Evolutionary conservation across 495 filamentous ascomycete species (phyloP), one percentile per base, ranked within the genome.

Genomic region (Mytilinidion resinicola): DNA sequence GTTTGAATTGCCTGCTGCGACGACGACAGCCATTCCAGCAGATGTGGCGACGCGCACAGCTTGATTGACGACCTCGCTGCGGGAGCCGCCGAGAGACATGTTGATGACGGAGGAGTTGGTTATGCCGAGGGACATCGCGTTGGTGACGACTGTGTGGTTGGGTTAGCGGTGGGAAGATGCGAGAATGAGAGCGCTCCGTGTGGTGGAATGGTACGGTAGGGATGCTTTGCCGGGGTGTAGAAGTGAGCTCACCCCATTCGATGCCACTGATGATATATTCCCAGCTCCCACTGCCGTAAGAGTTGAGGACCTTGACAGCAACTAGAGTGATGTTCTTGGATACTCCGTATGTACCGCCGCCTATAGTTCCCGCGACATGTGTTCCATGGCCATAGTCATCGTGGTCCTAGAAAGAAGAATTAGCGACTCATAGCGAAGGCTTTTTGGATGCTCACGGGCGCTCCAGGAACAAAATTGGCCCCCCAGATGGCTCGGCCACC

Each of bases 231-330:
- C 6, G 25, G 25, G 25, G 25, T 30, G 6, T 30, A 6, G 25
- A 30, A 30, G 25, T 30, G 25, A 30, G 25, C 25, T 30, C 25
- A 30, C 25, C 25, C 25, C 25, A 30, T 30, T 30, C 25, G 25
- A 30, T 30, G 25, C 25, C 25, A 30, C 25, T 30, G 6, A 30
- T 30, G 25, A 30, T 30, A 30, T 30, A 30, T 30, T 30, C 25
- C 25, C 25, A 30, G 25, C 6, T 30, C 25, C 25, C 25, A 30
- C 25, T 30, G 63, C 82, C 64, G 39, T 69, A 71, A 62, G 68
- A 74, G 62, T 76, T 72, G 61, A 87, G 82, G 55, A 87, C 84
- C 73, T 87, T 87, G 67, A 88, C 81, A 37, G 80, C 77, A 56
- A 85, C 71, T 41, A 87, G 63, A 42, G 61, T 76, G 21, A 81